phyloP scores from a whole-genome alignment of 2,329 filamentous ascomycete species.

The Sclerotinia subarctica region DNA sequence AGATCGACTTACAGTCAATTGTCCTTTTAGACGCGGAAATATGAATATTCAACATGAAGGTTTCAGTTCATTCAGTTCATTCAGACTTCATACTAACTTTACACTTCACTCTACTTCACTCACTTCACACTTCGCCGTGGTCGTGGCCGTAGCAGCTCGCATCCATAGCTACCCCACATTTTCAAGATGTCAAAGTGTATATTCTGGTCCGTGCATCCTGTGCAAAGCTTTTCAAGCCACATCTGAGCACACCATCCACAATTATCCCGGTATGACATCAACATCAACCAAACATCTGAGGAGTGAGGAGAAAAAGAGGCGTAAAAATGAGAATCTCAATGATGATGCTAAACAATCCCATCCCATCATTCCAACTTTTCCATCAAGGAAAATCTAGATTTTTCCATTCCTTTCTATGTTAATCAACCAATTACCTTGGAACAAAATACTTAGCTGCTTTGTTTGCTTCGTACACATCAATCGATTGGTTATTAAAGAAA shows the following conservation, averaged over 20 bases:
- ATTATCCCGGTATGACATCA: constrained; percentile 13
- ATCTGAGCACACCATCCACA: neutral
- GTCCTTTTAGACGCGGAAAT: too few species aligned
- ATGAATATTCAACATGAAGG: neutral
- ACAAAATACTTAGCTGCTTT: neutral
- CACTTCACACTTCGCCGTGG: too few species aligned
- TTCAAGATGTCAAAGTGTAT: neutral
- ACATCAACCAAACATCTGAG: neutral
- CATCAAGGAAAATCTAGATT: constrained; percentile 10
- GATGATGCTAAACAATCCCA: neutral
- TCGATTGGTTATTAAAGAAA: neutral
- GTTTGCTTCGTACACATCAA: neutral
- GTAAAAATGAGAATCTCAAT: neutral
- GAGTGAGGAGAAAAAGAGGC: neutral
- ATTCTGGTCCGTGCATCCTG: neutral
- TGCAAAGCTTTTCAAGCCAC: neutral
- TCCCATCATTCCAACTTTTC: constrained; percentile 17
- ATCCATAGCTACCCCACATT: constrained; percentile 9
- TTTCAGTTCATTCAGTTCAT: too few species aligned
- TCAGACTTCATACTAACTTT: neutral
- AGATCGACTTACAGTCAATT: neutral
- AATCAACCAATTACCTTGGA: constrained; percentile 3
- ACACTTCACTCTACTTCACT: neutral
- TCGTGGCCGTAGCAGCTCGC: neutral
- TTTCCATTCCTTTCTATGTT: neutral